These are phyloP conservation scores for Myxozyma neglecta DNA, from an alignment of 805 yeast species.

Conservation along the genomic window DNA sequence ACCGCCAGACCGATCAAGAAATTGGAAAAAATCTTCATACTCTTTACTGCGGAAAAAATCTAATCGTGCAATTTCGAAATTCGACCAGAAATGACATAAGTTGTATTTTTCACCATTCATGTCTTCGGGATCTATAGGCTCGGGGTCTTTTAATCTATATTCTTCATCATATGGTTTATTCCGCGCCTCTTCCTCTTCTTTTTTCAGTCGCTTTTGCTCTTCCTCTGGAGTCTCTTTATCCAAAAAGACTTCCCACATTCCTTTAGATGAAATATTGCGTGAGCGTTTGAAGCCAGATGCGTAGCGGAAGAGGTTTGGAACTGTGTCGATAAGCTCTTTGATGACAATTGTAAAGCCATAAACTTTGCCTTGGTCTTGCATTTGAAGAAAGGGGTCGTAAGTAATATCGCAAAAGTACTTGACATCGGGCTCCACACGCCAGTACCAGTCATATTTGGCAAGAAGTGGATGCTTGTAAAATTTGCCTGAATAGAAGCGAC, in stretches of 20 bases:
- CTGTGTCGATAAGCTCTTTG: slow-evolving; percentile 75
- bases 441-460: slow-evolving; percentile 77
- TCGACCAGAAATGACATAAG: slow-evolving; percentile 86
- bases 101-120: slow-evolving; percentile 72
- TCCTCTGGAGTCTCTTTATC: slow-evolving; percentile 32
- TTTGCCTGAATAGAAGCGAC: slow-evolving; percentile 83
- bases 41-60: slow-evolving; percentile 66
- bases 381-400: slow-evolving; percentile 84
- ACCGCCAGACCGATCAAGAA: slow-evolving; percentile 72
- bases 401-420: slow-evolving; percentile 87
- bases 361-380: slow-evolving; percentile 65
- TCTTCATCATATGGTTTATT: slow-evolving; percentile 22
- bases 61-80: slow-evolving; percentile 83
- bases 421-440: slow-evolving; percentile 95
- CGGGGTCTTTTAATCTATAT: slow-evolving; percentile 18
- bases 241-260: slow-evolving; percentile 69
- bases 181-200: slow-evolving; percentile 4
- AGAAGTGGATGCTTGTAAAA: slow-evolving; percentile 81
- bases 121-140: slow-evolving; percentile 49
- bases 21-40: slow-evolving; percentile 67
- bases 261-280: slow-evolving; percentile 51
- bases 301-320: slow-evolving; percentile 75
- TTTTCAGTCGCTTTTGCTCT: background rate
- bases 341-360: slow-evolving; percentile 85
- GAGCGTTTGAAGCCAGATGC: slow-evolving; percentile 63